Base-by-base conservation (phyloP, 768 basidiomycete genomes). In the Calocybe indica region DNA sequence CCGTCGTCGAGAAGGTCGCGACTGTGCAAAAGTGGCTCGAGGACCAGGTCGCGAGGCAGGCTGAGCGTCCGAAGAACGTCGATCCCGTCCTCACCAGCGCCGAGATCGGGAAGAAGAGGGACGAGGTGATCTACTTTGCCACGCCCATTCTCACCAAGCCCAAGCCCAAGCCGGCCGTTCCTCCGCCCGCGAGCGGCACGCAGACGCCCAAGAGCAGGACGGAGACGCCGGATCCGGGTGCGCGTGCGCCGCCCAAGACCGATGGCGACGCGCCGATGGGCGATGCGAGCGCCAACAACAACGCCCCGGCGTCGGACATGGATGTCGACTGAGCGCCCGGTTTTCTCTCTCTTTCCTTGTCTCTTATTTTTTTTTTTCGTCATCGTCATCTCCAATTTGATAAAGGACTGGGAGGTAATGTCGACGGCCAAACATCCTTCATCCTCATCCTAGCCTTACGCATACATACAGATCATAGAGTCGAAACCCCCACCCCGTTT, bases 1-100 rank as follows among this genome's bases (percentile, higher is more conserved):
- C 70, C 40, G 82, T 93, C 53, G 76, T 97, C 56, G 96, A 99
- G 71, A 88, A 87, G 66, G 84, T 84, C 48, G 96, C 89, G 44
- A 92, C 83, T 7, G 72, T 86, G 35, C 86, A 92, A 68, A 89
- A 96, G 70, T 98, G 95, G 96, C 78, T 99, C 48, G 90, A 96
- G 60, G 94, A 99, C 74, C 80, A 88, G 75, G 80, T 82, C 50
- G 84, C 81, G 51, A 73, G 84, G 56, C 96, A 98, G 76, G 75
- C 79, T 6, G 95, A 98, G 75, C 74, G 84, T 47, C 70, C 86
- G 63, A 95, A 96, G 83, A 87, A 89, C 62, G 82, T 84, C 47
- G 85, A 94, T 62, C 86, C 92, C 22, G 79, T 91, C 50, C 66
- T 98, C 65, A 92, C 77, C 49, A 77, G 73, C 42, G 83, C 73